Evolutionary conservation across 331 rosid genomes (phyloP), one percentile per base, ranked within the genome.

Genomic region (Pyracantha coccinea): DNA sequence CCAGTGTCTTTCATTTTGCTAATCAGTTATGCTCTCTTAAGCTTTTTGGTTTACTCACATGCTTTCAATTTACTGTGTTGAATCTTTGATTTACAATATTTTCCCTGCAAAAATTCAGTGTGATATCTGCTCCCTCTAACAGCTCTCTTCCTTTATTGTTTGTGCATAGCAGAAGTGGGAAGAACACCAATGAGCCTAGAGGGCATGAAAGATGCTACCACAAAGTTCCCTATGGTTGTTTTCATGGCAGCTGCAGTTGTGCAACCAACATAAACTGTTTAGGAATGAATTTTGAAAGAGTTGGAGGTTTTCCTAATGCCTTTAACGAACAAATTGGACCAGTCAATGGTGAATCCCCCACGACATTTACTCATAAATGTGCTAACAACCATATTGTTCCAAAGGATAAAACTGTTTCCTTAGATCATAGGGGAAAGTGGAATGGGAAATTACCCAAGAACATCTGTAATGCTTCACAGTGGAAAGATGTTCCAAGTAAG

Each of bases 401-500:
- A 20, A 66, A 74, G 68, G 79, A 60, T 32, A 41, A 69, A 71
- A 71, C 57, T 66, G 19, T 73, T 62, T 71, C 76, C 68, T 72
- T 62, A 27, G 80, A 80, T 78, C 71, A 63, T 69, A 81, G 72
- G 69, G 79, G 75, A 70, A 81, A 79, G 73, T 75, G 75, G 67
- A 67, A 65, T 44, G 72, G 68, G 64, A 78, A 78, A 72, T 27
- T 28, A 69, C 38, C 73, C 8, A 64, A 65, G 59, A 82, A 78
- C 76, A 55, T 54, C 23, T 71, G 75, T 75, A 78, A 66, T 74
- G 33, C 83, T 31, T 86, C 86, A 71, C 87, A 83, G 66, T 88
- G 92, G 96, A 81, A 80, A 84, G 96, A 86, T 64, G 90, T 90
- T 64, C 96, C 92, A 2, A 75, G 78, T 72, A 88, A 84, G 88